Evolutionary conservation across 768 basidiomycete species (phyloP), one percentile per base, ranked within the genome.

Genomic region (Lanmaoa rubissima): DNA sequence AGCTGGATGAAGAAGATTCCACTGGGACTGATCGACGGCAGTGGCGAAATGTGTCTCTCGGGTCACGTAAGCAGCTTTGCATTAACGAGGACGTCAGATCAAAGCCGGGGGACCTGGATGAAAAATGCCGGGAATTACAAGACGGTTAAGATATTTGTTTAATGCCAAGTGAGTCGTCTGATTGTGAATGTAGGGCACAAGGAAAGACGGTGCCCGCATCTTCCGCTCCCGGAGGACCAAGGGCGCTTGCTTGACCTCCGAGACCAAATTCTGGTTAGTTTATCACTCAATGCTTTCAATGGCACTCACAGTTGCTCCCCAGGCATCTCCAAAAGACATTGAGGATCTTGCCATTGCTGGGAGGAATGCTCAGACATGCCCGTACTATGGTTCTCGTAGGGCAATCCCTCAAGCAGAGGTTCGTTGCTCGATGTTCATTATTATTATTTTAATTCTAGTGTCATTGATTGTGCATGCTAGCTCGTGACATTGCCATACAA

Each of bases 401-500:
- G 94, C 94, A 14, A 93, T 98, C 51, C 84, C 88, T 38, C 91
- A 93, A 68, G 93, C 96, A 34, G 90, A 98, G 79, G 92, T 93
- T 58, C 42, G 78, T 54, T 35, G 17, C 31, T 24, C 3, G 9
- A 39, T 28, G 8, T 31, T 24, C 2, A 14, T 16, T 35, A 6
- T 34, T 58, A 34, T 11, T 48, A 5, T 31, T 51, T 43, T 10
- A 38, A 11, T 13, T 36, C 51, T 26, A 24, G 14, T 4, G 9
- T 1, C 26, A 26, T 55, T 58, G 48, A 38, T 34, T 49, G 32
- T 38, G 35, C 36, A 56, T 35, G 50, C 3, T 34, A 95, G 93
- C 78, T 98, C 1, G 85, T 97, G n/a, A 88, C 90, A 0, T 77
- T 98, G 9, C 97, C 96, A 0, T 99, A 99, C 69, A 96, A 95